Evolutionary conservation across 805 yeast species (phyloP), one percentile per base, ranked within the genome.

Genomic region (Candida railenensis): DNA sequence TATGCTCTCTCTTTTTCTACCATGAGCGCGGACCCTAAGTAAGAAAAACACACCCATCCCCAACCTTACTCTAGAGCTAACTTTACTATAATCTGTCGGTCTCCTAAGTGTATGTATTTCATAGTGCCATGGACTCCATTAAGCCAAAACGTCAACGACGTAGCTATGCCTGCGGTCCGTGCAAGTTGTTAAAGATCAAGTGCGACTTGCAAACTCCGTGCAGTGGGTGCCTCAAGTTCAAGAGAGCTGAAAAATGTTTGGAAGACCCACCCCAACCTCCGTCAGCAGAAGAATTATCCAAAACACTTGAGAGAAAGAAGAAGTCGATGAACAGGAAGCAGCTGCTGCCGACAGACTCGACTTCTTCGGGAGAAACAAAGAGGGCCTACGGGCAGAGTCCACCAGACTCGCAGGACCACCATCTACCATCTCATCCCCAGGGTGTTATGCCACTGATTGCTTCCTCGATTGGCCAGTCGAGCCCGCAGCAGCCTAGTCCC

Each of bases 81-180:
- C n/a, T n/a, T n/a, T n/a, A n/a, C n/a, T n/a, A n/a, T n/a, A n/a
- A n/a, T n/a, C n/a, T 11, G 30, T 25, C 11, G 9, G 5, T 25
- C 30, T 25, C 30, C 30, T 25, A 25, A 11, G 9, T 11, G 11
- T 7, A 11, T 25, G 30, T 5, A 25, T 25, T 7, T 25, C 30
- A 25, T 7, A 15, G 15, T 22, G 16, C 34, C 33, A 38, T 19
- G 46, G 28, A 15, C 28, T n/a, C n/a, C n/a, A 21, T 5, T 11
- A 56, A 48, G 38, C 55, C 56, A n/a, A 70, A 69, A 50, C 55
- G 77, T 46, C 71, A 69, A 42, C 59, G 83, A 48, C 62, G 82
- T 37, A 73, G 79, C n/a, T 78, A 78, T 54, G 73, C 74, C 45
- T 79, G 83, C 56, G 83, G 82, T 1, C 81, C 80, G 2, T 79